Base-by-base conservation (phyloP, 2,329 filamentous ascomycete species). In the Aspergillus felis region DNA sequence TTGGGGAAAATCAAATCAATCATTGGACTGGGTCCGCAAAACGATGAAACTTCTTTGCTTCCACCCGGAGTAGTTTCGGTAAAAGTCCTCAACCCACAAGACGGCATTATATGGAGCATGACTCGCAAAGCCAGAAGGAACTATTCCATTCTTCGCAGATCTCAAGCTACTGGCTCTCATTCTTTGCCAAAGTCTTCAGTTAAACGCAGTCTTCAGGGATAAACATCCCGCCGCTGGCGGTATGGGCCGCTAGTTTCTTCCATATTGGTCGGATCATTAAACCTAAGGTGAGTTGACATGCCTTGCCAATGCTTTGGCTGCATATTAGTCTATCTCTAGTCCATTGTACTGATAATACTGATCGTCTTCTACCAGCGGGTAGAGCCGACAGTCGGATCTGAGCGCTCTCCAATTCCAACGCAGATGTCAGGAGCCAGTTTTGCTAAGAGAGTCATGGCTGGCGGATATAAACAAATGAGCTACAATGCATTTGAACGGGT, bases 321-420 rank as follows among this genome's bases (percentile, higher is more conserved):
- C 22, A 14, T 24, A 47, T 14, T 47, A 47, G 22, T 47, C 44
- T 24, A 12, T 27, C 12, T 47, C 14, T 38, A 38, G 32, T 38
- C 32, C 14, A 38, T 7, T 38, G 14, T 38, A 38, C 14, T 38
- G 32, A 38, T 38, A 38, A 7, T 17, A 38, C 17, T 3, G 17
- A 38, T 38, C 14, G 14, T 17, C 27, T 38, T 35, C 35, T 29
- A 29, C 52, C 14, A 55, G 58, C 58, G 58, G 58, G 35, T 55
- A 27, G 42, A 53, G 50, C 58, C 58, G 58, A 57, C 58, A 17
- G 50, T 53, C 57, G 55, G 57, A 59, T 53, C 57, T 57, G 55
- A 48, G 57, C 57, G 57, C 55, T 57, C 57, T 56, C 20, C 53
- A 27, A 52, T 50, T 49, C 53, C 51, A 22, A 22, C 44, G 28